Base-by-base conservation (phyloP, 2,329 filamentous ascomycete genomes). In the Epichloe sibirici region DNA sequence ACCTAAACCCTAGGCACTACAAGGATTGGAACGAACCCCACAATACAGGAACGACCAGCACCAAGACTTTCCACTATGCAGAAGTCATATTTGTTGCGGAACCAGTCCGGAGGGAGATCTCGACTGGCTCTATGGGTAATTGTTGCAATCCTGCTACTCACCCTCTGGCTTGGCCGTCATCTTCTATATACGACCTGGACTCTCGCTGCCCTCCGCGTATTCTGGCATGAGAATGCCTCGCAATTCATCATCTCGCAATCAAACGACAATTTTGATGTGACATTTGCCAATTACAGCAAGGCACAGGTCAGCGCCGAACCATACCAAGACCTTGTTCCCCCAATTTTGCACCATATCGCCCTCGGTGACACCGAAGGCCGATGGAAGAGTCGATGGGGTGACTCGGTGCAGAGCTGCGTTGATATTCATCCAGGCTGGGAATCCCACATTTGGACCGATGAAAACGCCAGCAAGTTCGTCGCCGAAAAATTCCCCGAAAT, bases 271-370 rank as follows among this genome's bases (percentile, higher is more conserved):
- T 68, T 68, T 49, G 65, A 68, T 49, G 53, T 68, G n/a, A 65
- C 61, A 15, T 68, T 68, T 51, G 56, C 56, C 17, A 65, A 63
- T 51, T 68, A 69, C 55, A 58, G 56, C 53, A 52, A 35, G n/a
- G 35, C 57, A 13, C 64, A 66, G 53, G 55, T 59, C n/a, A 60
- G 59, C 34, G 62, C 66, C 6, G 53, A 53, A 25, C 61, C 64
- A 7, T 59, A 61, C 51, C 51, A 59, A 25, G 65, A 68, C 52
- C 56, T 59, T 7, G 61, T 69, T 3, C 66, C 66, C 3, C 59
- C 65, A n/a, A 53, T 68, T 12, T 51, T 69, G 28, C 66, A 69
- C 45, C 66, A 69, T 53, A 66, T 69, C 35, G 58, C 63, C 21
- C 58, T 69, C 5, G 64, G 65, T 5, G 57, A 58, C 3, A 58